A percentile compares a stretch with the other conserved stretches of the same genome.
Conservation (phyloP, 169 alveolate species). For the Eimeria tenella region DNA sequence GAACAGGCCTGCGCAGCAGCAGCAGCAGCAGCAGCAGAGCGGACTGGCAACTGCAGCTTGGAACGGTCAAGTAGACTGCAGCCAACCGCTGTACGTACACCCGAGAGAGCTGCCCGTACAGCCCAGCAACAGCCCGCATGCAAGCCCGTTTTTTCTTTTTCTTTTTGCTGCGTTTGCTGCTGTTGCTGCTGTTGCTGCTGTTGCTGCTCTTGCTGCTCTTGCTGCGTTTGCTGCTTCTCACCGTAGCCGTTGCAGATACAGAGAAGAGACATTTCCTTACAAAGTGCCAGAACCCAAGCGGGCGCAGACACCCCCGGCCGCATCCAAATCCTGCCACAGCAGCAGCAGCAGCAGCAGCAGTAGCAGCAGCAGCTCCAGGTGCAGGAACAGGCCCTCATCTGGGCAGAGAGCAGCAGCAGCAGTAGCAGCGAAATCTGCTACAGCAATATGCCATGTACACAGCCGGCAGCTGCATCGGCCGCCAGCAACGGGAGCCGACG, state of each 20-base stretch:
- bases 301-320: conserved; percentile 3
- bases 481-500: background rate
- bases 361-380: background rate
- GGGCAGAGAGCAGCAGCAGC: background rate
- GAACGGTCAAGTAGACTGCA: no score
- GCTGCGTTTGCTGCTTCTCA: conserved; percentile 19
- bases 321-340: conserved; percentile 47
- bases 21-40: background rate
- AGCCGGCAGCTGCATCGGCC: background rate
- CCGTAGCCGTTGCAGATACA: conserved; percentile 34
- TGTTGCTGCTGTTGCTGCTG: background rate
- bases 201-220: background rate
- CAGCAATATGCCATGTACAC: background rate
- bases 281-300: conserved; percentile 2
- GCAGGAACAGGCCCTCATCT: background rate
- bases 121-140: background rate
- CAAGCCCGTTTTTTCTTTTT: background rate
- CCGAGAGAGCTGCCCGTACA: background rate
- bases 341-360: background rate
- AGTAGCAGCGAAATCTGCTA: background rate
- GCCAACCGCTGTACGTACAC: no score
- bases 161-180: no score
- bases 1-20: conserved; percentile 43
- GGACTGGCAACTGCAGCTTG: no score
- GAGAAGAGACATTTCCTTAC: conserved; percentile 27